Conservation (phyloP, 495 filamentous ascomycete genomes). For the Baudoinia panamericana region DNA sequence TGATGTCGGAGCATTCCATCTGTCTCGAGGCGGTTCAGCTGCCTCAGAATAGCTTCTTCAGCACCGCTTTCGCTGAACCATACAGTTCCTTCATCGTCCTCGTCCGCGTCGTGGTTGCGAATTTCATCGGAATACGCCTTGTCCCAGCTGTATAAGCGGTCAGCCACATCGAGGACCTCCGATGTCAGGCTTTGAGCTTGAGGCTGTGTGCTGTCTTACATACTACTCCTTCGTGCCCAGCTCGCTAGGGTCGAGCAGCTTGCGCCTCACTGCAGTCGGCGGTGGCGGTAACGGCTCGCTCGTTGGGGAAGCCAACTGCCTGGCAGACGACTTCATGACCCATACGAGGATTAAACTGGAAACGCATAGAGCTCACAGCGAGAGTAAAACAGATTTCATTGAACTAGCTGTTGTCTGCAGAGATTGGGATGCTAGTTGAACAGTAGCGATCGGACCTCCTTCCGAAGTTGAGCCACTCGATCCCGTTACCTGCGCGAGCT, state of each 20-base stretch:
- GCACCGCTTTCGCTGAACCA: conserved; percentile 67
- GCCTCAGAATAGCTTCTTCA: conserved; percentile 45
- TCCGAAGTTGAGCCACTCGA: too few relatives aligned
- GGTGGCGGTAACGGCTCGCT: too few relatives aligned
- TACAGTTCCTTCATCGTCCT: conserved; percentile 51
- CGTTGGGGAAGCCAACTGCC: too few relatives aligned
- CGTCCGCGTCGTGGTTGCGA: conserved; percentile 46
- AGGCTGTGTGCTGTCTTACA: conserved; percentile 17
- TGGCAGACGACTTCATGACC: too few relatives aligned
- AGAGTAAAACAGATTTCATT: too few relatives aligned
- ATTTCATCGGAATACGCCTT: conserved; percentile 48
- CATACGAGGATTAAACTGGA: too few relatives aligned
- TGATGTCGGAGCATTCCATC: conserved; percentile 15
- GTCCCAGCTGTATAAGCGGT: conserved; percentile 47
- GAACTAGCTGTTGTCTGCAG: too few relatives aligned
- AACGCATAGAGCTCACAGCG: too few relatives aligned
- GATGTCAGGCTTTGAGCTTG: not conserved
- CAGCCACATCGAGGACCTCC: not conserved
- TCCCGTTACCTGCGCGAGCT: too few relatives aligned
- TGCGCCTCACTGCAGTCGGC: too few relatives aligned
- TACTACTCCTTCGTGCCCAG: conserved; percentile 63
- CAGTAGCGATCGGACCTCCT: too few relatives aligned
- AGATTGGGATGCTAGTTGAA: too few relatives aligned
- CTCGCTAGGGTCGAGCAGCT: conserved; percentile 43
- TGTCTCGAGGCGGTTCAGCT: conserved; percentile 33